Base-by-base conservation (phyloP, 345 rosid genomes). In the Triadica sebifera region DNA sequence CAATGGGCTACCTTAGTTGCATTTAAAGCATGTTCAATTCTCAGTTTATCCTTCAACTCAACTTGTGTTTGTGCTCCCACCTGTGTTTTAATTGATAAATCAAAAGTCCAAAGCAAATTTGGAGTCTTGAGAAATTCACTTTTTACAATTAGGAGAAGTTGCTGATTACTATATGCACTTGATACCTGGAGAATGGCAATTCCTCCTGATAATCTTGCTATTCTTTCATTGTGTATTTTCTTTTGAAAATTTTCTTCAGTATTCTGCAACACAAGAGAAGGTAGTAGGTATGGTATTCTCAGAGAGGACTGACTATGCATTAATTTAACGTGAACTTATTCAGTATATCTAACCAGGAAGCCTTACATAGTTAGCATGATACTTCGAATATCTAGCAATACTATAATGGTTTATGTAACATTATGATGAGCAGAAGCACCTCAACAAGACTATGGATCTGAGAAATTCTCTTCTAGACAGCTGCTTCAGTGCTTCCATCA, bases 11-110 rank as follows among this genome's bases (percentile, higher is more conserved):
- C 97, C 96, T 94, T 94, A 6, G 98, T 94, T 67, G 98, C 97
- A 80, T 94, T 94, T 77, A 92, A 73, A 77, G 98, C 97, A 86
- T 92, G 97, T 85, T 92, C 98, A 58, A 88, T 82, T 68, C 89
- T 87, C 59, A 92, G 89, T 81, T 92, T 94, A 77, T 94, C 98
- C 83, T 90, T 94, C 85, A 90, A 78, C 83, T 94, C 97, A 70
- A 94, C 89, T 75, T 85, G 89, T 7, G 97, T 94, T 68, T 88
- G 97, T 73, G 97, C 98, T 79, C 98, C 98, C 22, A 90, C 97
- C 97, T 94, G 64, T 75, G 20, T 37, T 79, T 79, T 67, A 73
- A 71, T 46, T 58, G 60, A 70, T 67, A 72, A n/a, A 51, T 56
- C 37, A 70, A 67, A 67, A 79, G 50, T 41, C 25, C 22, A 58